Percentiles rank a stretch among this genome's conserved stretches.
phyloP scores from a whole-genome alignment of 257 asterid species.

The Primulina eburnea region DNA sequence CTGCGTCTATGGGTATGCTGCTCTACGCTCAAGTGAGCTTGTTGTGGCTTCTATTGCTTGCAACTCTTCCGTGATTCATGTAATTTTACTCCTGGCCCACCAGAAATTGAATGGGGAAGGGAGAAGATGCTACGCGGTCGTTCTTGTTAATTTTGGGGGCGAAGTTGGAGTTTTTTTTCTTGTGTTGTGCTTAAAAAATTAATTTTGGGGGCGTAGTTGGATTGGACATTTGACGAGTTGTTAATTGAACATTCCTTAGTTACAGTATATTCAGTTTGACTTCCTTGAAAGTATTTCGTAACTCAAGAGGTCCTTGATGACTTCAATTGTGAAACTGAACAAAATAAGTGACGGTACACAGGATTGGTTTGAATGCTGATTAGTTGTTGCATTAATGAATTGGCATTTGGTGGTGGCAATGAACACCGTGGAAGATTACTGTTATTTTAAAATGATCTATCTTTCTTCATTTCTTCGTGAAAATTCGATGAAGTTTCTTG shows the following conservation, averaged over 20 bases:
- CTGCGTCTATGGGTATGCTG: neutral
- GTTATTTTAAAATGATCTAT: neutral
- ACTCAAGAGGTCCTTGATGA: neutral
- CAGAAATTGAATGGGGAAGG: too few relatives aligned
- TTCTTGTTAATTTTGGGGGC: too few relatives aligned
- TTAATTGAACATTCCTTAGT: neutral
- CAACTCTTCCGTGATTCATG: too few relatives aligned
- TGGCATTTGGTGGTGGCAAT: neutral
- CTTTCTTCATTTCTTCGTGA: neutral
- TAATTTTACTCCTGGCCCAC: too few relatives aligned
- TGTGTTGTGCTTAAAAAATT: too few relatives aligned
- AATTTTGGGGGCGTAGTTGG: too few relatives aligned
- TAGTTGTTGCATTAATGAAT: neutral
- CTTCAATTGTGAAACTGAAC: slow-evolving; percentile 8
- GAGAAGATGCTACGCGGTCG: too few relatives aligned
- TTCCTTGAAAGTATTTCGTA: neutral
- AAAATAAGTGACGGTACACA: neutral
- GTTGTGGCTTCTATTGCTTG: slow-evolving; percentile 1
- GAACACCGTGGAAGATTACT: neutral
- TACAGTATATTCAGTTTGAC: slow-evolving; percentile 3
- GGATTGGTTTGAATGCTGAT: slow-evolving; percentile 12
- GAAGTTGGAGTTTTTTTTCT: too few relatives aligned
- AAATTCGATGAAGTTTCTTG: neutral
- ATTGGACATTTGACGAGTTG: neutral
- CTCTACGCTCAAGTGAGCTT: neutral